These are phyloP conservation scores for Balansia obtecta DNA, from an alignment of 2,329 filamentous ascomycete species.

Conservation along the genomic window DNA sequence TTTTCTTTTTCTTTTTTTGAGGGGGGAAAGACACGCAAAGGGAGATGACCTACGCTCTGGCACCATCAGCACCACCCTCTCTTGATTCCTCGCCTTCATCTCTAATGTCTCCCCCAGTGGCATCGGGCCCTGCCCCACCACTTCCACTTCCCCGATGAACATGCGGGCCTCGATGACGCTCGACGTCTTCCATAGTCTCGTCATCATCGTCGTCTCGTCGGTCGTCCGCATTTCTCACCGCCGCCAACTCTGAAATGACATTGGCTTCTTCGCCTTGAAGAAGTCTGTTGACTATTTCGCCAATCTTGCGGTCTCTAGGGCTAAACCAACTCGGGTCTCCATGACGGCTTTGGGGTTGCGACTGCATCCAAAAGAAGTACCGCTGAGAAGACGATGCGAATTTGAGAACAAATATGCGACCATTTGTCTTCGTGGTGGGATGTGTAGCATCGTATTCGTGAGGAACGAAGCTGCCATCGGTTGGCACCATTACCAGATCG, in stretches of 20 bases:
- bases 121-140: conserved; percentile 74
- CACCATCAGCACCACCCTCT: conserved; percentile 91
- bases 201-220: conserved; percentile 45
- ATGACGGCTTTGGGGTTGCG: conserved; percentile 61
- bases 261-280: conserved; percentile 85
- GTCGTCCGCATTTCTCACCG: conserved; percentile 40
- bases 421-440: conserved; percentile 57
- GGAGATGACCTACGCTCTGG: conserved; percentile 86
- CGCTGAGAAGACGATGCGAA: conserved; percentile 86
- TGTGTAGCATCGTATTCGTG: conserved; percentile 52
- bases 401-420: conserved; percentile 85
- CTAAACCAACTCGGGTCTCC: conserved; percentile 70
- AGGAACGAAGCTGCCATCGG: conserved; percentile 75
- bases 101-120: conserved; percentile 82
- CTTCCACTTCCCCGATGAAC: conserved; percentile 48
- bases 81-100: conserved; percentile 80
- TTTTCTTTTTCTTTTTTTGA: too few species aligned
- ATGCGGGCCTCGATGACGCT: conserved; percentile 48
- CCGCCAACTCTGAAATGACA: conserved; percentile 58
- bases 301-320: conserved; percentile 73
- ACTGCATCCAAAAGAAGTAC: conserved; percentile 94
- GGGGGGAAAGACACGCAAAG: conserved; percentile 16
- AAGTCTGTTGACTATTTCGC: conserved; percentile 71
- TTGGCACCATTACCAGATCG: conserved; percentile 87
- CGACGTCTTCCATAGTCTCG: conserved; percentile 44